Evolutionary conservation across 257 asterid species (phyloP), one percentile per base, ranked within the genome.

Genomic region (Penstemon newberryi): DNA sequence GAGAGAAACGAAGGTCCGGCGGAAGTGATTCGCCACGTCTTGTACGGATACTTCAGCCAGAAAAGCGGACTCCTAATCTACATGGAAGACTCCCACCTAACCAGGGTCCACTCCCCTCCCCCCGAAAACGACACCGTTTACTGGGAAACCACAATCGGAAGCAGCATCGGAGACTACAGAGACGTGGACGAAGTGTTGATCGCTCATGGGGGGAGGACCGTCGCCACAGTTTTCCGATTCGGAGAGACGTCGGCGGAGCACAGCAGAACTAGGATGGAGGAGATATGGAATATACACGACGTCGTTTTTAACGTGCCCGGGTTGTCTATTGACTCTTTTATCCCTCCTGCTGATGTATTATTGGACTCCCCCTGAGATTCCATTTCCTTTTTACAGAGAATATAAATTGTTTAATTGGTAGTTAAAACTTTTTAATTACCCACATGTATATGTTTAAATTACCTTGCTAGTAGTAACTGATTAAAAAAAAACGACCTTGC

Each of bases 41-140:
- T 90, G 63, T 88, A 88, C 68, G 97, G 97, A 0, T 90, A 90
- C 80, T 90, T 90, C 79, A 83, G 97, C 83, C 97, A 90, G 74
- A 83, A 80, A 80, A 88, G 89, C 52, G 96, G 96, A 11, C 90
- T 90, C 8, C 89, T 90, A 5, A 75, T 90, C 77, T 86, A 88
- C 84, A 79, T 90, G 81, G 96, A 88, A 70, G 97, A 90, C 74
- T 86, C 97, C 6, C 97, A 88, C 71, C 90, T 88, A 7, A 82
- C 93, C 45, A 67, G 96, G 68, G 91, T 92, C 2, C 86, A 78
- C 52, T 72, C 86, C 33, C 33, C 67, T 9, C 44, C 61, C 50
- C 25, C 12, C 38, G 66, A 33, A 19, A 51, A 49, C n/a, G 60
- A 58, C 13, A 45, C 65, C 5, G 60, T 60, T 37, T 70, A 59